Evolutionary conservation across 306 rosid species (phyloP).

Genomic region (Quercus cerris): DNA sequence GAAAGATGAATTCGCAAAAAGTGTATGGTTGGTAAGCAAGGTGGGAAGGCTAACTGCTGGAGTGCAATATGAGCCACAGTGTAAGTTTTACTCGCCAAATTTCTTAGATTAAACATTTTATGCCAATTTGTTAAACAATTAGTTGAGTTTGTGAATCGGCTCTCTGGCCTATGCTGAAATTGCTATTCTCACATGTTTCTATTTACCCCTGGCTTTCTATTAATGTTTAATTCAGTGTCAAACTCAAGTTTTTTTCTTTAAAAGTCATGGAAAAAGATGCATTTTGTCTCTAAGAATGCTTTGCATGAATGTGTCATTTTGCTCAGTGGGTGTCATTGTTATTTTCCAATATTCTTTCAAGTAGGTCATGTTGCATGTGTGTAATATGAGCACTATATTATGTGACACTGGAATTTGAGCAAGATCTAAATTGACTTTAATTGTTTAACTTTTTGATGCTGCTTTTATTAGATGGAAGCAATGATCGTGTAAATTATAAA

Average conservation of each 20-base stretch:
- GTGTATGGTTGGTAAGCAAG: slow-evolving; percentile 84
- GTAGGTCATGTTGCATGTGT: neutral
- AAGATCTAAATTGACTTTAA: neutral
- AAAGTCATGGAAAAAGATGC: neutral
- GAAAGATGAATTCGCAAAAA: slow-evolving; percentile 64
- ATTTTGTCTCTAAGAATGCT: neutral
- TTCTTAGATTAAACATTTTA: neutral
- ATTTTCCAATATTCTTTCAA: neutral
- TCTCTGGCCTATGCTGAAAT: neutral
- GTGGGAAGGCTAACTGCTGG: slow-evolving; percentile 89
- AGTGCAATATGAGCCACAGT: slow-evolving; percentile 84
- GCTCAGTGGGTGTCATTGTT: neutral
- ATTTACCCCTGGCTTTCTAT: too few species aligned
- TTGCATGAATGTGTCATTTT: neutral
- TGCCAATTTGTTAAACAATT: neutral
- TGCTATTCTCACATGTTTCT: too few species aligned
- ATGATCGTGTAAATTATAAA: slow-evolving; percentile 37
- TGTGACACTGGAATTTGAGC: neutral
- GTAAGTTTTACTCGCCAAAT: slow-evolving; percentile 43
- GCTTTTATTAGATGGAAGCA: slow-evolving; percentile 48
- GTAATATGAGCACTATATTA: neutral
- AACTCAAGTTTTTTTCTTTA: neutral
- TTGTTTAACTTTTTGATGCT: slow-evolving; percentile 20
- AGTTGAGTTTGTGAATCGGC: neutral
- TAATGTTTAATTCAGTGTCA: neutral